phyloP scores from a whole-genome alignment of 805 yeast species.

The Priceomyces medius region DNA sequence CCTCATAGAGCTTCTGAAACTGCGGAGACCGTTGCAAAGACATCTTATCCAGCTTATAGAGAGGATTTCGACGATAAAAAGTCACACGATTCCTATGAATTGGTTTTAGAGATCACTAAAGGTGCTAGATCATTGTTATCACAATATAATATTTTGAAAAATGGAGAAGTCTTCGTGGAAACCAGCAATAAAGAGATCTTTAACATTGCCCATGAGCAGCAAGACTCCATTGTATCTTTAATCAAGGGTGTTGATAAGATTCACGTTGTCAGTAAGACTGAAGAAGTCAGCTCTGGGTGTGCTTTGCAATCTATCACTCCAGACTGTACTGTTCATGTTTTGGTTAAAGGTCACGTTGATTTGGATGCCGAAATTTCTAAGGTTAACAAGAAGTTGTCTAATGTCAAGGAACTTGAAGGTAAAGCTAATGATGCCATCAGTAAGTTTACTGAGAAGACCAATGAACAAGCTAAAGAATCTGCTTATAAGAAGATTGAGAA shows the following conservation, averaged over 20 bases:
- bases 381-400: constrained; percentile 72
- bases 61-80: constrained; percentile 59
- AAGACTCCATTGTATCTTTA: constrained; percentile 83
- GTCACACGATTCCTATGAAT: constrained; percentile 75
- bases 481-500: constrained; percentile 68
- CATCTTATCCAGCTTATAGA: constrained; percentile 71
- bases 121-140: constrained; percentile 89
- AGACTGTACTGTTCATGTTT: constrained; percentile 78
- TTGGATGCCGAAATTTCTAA: constrained; percentile 86
- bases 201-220: constrained; percentile 64
- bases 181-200: constrained; percentile 48
- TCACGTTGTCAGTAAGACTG: constrained; percentile 53
- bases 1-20: constrained; percentile 79
- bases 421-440: constrained; percentile 70
- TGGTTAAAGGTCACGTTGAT: constrained; percentile 94
- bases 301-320: constrained; percentile 81
- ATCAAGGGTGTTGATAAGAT: constrained; percentile 86
- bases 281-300: constrained; percentile 82
- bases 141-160: constrained; percentile 84
- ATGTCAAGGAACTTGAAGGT: constrained; percentile 57
- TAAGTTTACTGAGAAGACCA: constrained; percentile 87
- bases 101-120: constrained; percentile 82
- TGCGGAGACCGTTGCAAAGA: constrained; percentile 71
- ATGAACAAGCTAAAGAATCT: constrained; percentile 73
- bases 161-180: constrained; percentile 84